Evolutionary conservation across 2,329 filamentous ascomycete genomes (phyloP).

Genomic region (Daldinia sp.): DNA sequence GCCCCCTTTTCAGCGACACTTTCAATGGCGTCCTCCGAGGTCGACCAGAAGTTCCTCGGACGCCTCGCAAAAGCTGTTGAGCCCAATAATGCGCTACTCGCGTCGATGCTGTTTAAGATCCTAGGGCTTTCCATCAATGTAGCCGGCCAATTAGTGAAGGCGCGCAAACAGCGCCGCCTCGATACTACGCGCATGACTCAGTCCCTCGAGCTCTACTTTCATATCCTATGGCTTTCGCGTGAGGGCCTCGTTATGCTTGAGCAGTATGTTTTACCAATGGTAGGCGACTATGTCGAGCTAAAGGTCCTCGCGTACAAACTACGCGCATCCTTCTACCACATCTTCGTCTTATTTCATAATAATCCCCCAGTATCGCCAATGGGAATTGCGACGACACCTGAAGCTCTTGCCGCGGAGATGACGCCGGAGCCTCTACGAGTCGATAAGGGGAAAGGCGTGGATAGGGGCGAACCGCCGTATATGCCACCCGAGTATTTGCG

Average conservation of each 20-base stretch:
- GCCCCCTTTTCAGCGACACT: slow-evolving; percentile 3
- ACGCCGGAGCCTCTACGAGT: slow-evolving; percentile 44
- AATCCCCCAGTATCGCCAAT: slow-evolving; percentile 79
- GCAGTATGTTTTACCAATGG: slow-evolving; percentile 87
- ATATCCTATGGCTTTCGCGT: slow-evolving; percentile 94
- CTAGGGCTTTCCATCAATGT: slow-evolving; percentile 91
- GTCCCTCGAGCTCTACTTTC: slow-evolving; percentile 82
- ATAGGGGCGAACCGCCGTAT: slow-evolving; percentile 50
- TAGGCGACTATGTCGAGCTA: slow-evolving; percentile 81
- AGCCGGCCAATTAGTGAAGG: slow-evolving; percentile 83
- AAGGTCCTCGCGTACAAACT: slow-evolving; percentile 93
- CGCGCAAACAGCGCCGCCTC: slow-evolving; percentile 84
- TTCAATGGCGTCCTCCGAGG: slow-evolving; percentile 92
- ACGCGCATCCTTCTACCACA: slow-evolving; percentile 93
- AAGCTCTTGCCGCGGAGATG: slow-evolving; percentile 15
- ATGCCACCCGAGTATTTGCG: slow-evolving; percentile 52
- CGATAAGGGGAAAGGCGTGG: slow-evolving; percentile 64
- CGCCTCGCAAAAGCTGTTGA: slow-evolving; percentile 85
- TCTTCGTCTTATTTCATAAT: slow-evolving; percentile 97
- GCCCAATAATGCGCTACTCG: slow-evolving; percentile 81
- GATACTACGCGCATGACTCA: slow-evolving; percentile 83
- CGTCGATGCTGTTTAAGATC: slow-evolving; percentile 87
- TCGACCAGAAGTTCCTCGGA: slow-evolving; percentile 97
- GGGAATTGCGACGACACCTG: slow-evolving; percentile 54
- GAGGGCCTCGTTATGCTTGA: slow-evolving; percentile 92